Evolutionary conservation across 495 filamentous ascomycete genomes (phyloP).

Genomic region (Hypoxylon fuscum): DNA sequence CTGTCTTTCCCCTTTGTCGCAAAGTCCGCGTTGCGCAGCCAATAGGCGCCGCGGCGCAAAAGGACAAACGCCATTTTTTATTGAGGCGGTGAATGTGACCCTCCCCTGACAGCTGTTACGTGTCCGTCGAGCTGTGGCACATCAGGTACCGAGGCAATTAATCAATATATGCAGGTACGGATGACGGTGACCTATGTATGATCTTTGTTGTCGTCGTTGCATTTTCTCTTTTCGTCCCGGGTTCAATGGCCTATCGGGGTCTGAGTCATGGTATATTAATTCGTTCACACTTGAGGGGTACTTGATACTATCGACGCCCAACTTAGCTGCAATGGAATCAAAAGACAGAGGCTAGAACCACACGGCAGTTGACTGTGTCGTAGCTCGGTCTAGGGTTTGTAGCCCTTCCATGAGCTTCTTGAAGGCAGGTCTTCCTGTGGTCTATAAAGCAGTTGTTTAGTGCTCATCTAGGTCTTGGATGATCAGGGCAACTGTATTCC

Average conservation of each 20-base stretch:
- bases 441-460: no score
- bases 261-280: conserved; percentile 9
- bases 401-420: no score
- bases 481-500: no score
- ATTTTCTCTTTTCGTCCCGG: conserved; percentile 13
- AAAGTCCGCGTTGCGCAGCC: conserved; percentile 16
- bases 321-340: neutral
- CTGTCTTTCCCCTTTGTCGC: conserved; percentile 12
- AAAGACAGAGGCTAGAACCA: conserved; percentile 1
- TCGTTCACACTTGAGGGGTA: conserved; percentile 1
- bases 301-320: conserved; percentile 1
- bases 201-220: conserved; percentile 19
- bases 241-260: conserved; percentile 9
- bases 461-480: no score
- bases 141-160: conserved; percentile 17
- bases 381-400: neutral
- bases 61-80: conserved; percentile 12
- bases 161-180: conserved; percentile 41
- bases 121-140: conserved; percentile 35
- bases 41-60: conserved; percentile 21
- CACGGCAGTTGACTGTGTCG: conserved; percentile 1
- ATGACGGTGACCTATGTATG: conserved; percentile 11
- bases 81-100: conserved; percentile 36
- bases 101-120: conserved; percentile 25
- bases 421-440: no score